phyloP scores from a whole-genome alignment of 2,329 filamentous ascomycete species.

The Aspergillus awamori region DNA sequence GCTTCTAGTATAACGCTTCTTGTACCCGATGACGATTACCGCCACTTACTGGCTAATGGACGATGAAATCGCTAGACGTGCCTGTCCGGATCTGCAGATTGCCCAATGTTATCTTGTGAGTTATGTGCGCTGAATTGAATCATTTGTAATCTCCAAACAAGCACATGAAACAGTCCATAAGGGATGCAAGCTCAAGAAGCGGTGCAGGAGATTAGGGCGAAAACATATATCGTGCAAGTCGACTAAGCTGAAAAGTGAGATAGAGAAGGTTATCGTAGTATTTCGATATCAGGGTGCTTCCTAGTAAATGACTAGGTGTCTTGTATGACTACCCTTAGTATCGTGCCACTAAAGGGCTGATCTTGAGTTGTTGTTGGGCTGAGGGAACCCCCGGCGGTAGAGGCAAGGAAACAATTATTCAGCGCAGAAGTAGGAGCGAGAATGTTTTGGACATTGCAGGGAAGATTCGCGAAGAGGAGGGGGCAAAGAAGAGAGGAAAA shows the following conservation, averaged over 20 bases:
- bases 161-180: background rate
- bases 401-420: background rate
- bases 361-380: background rate
- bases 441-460: background rate
- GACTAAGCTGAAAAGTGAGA: conserved; percentile 5
- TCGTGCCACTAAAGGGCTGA: background rate
- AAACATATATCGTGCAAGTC: background rate
- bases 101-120: background rate
- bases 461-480: background rate
- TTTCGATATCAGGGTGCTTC: background rate
- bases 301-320: background rate
- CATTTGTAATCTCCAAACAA: background rate
- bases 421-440: background rate
- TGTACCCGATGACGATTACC: background rate
- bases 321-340: background rate
- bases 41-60: background rate
- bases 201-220: background rate
- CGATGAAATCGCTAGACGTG: background rate
- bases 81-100: background rate
- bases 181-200: background rate
- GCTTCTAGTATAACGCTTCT: background rate
- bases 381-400: background rate
- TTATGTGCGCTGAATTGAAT: background rate
- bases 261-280: conserved; percentile 8
- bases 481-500: no score